Base-by-base conservation (phyloP, 2,329 filamentous ascomycete species). In the Stachybotrys chartarum region DNA sequence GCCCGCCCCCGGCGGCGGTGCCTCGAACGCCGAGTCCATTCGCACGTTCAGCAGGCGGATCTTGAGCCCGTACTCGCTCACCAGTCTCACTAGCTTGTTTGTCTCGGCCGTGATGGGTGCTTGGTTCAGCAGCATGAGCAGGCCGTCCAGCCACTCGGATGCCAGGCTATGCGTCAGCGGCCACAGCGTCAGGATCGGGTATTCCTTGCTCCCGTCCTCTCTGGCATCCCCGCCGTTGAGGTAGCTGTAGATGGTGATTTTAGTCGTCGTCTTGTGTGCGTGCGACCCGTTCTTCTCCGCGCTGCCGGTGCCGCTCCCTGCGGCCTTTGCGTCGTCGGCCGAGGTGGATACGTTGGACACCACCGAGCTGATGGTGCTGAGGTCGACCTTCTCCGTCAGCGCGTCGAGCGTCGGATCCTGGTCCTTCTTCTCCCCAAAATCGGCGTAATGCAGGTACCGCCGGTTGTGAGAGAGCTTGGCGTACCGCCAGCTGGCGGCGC, bases 41-140 rank as follows among this genome's bases (percentile, higher is more conserved):
- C 91, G 79, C 47, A 99, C 88, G 70, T 97, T 99, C 63, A 99
- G 77, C 67, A 99, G 74, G 46, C 94, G 80, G 59, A 99, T 95
- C 76, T 96, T 96, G 59, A 97, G 76, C 5, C 94, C 92, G 68
- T 96, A 97, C 62, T 95, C 89, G 66, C 86, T 85, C 57, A 97
- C 89, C 64, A 97, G 76, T 55, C 86, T 85, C 54, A 97, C 87
- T 58, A 97, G 76, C 71, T 94, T 95, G 68, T 88, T 93, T 42
- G 94, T 97, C 73, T 97, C 93, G 3, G 91, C 84, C n/a, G 94
- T 99, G 68, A 99, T 97, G 18, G 94, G 94, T 57, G 92, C 85
- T 72, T 99, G 94, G 67, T 95, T 91, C 30, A 99, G 80, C 54
- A 99, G 78, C 91, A 99, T 96, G 55, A 97, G 79, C 60, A 99